Evolutionary conservation across 257 asterid species (phyloP).

Genomic region (Solanum gandarillasii): DNA sequence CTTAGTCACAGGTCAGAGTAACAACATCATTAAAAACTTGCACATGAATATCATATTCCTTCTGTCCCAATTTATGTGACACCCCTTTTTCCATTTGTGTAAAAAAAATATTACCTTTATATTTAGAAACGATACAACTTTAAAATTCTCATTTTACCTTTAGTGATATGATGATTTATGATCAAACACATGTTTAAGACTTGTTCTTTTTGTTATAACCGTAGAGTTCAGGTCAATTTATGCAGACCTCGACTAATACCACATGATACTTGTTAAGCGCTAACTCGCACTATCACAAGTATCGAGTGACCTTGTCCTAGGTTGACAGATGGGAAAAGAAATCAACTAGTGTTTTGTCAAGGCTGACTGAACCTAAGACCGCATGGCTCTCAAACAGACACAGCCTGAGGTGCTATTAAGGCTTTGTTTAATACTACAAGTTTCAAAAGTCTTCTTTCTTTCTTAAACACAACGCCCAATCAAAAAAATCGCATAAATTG

Average conservation of each 20-base stretch:
- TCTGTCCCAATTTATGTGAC: neutral
- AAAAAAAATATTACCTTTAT: no score
- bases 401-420: neutral
- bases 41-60: neutral
- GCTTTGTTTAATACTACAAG: neutral
- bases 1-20: neutral
- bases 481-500: neutral
- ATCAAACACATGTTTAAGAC: neutral
- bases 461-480: neutral
- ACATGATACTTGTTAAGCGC: neutral
- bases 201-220: neutral
- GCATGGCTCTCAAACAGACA: neutral
- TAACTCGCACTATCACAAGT: no score
- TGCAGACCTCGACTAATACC: neutral
- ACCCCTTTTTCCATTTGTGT: neutral
- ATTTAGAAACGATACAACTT: neutral
- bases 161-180: neutral
- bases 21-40: no score
- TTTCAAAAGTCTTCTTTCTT: neutral
- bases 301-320: neutral
- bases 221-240: neutral
- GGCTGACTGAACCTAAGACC: neutral
- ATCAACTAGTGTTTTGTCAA: neutral
- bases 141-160: no score
- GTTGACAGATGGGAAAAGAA: neutral